A percentile compares a stretch with the other conserved stretches of the same genome.
These are phyloP conservation scores for Phytophthora cactorum DNA, from an alignment of 352 stramenopile species.

Conservation along the genomic window DNA sequence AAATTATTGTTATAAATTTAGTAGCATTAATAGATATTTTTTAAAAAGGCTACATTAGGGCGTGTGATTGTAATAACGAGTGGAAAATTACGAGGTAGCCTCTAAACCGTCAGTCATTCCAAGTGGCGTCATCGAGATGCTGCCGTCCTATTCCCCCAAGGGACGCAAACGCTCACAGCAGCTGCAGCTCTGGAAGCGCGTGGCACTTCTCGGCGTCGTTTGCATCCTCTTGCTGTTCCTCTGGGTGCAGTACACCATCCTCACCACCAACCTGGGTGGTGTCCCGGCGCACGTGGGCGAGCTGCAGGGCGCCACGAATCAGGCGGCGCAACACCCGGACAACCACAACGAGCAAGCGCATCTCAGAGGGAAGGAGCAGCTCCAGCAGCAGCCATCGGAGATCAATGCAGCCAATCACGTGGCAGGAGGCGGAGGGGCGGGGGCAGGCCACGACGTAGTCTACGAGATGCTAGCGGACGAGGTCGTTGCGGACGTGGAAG, in stretches of 20 bases:
- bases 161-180: constrained; percentile 26
- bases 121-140: constrained; percentile 12
- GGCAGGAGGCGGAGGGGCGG: constrained; percentile 7
- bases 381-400: background rate
- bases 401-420: constrained; percentile 4
- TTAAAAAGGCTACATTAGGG: too few relatives aligned
- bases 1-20: too few relatives aligned
- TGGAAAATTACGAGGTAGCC: background rate
- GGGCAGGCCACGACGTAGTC: background rate
- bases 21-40: too few relatives aligned
- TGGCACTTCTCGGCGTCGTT: constrained; percentile 12
- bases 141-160: constrained; percentile 30
- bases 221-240: constrained; percentile 41
- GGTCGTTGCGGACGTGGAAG: constrained; percentile 94
- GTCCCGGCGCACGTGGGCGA: constrained; percentile 29
- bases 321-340: constrained; percentile 13
- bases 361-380: constrained; percentile 17
- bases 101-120: constrained; percentile 3
- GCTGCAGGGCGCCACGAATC: constrained; percentile 26
- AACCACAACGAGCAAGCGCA: constrained; percentile 10
- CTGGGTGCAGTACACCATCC: constrained; percentile 63
- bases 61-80: background rate
- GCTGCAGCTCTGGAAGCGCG: constrained; percentile 36
- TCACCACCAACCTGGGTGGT: constrained; percentile 41
- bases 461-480: constrained; percentile 97